Base-by-base conservation (phyloP, 129 eudicot genomes). In the Centrapalus pauciflorus region DNA sequence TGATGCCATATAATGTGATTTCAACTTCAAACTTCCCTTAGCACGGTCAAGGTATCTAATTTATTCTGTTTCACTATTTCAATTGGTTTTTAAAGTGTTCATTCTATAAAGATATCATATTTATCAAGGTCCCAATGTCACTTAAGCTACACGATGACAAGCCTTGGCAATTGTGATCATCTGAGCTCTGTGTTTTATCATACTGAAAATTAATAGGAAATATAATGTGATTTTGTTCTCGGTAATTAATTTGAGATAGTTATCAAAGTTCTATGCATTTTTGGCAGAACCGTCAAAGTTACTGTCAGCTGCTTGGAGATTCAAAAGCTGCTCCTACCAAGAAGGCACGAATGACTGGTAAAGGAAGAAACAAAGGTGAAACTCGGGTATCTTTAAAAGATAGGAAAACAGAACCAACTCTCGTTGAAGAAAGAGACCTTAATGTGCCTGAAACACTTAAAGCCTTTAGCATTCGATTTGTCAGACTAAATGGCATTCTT, bases 271-370 rank as follows among this genome's bases (percentile, higher is more conserved):
- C 25, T 16, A 7, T 11, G n/a, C 55, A n/a, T 27, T 16, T 26
- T 60, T 76, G 71, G 72, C 90, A 93, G 99, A 93, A 93, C 57
- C 99, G 99, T 59, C 99, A 84, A 78, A 88, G 71, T 70, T 89
- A 74, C 38, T 66, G 84, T 41, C 96, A 77, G 74, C 76, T 89
- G 69, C 83, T 76, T 77, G 95, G 71, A 67, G 88, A 89, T 28
- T 69, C 76, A 34, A 93, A 86, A 78, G 63, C 80, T 77, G 51
- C 90, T 34, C 16, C 85, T 43, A 72, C 74, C 46, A 89, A 86
- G 78, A 57, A 76, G 11, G 60, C 77, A 25, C 82, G 92, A 51
- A 46, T 65, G 65, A 35, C 76, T 64, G 90, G 89, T 9, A 93
- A 76, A 81, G 96, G 92, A 73, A 86, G 87, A 78, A 85, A 84